Base-by-base conservation (phyloP, 805 yeast genomes). In the Teunomyces lycoperdinae region DNA sequence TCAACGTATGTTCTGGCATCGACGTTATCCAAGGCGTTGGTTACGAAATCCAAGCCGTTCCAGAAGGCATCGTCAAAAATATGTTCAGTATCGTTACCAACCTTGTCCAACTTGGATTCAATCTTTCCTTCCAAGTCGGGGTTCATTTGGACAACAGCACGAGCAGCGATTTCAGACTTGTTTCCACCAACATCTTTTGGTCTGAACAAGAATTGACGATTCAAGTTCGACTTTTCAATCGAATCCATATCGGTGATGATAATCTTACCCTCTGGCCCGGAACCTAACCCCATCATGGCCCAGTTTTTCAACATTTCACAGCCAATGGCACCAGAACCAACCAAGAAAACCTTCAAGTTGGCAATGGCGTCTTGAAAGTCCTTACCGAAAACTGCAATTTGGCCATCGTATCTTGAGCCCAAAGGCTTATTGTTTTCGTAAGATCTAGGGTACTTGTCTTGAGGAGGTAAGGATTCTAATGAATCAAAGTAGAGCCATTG, bases 1-100 rank as follows among this genome's bases (percentile, higher is more conserved):
- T 94, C 99, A 50, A 94, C 97, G 63, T 94, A 94, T 11, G 96
- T 87, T 76, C 99, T 85, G 17, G 99, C 99, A 56, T 94, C 99
- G 46, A 94, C 92, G 59, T 94, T 94, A 71, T 94, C 99, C 63
- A 94, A 78, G 16, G 99, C 99, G 64, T 94, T 94, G 28, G 97
- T 90, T 43, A 94, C 98, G 56, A 91, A 79, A 66, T 91, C 96
- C 46, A 94, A 76, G 9, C 71, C 63, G 49, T 74, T 73, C 99
- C 99, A 94, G 73, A 94, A 94, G 7, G 68, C 75, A 58, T 91
- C 95, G 63, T 89, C 76, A 62, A 89, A 94, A 24, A 89, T 80
- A 53, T 86, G 71, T 70, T 94, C 97, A 30, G 97, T 89, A 39
- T 94, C 99, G 5, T 87, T 75, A 27, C 97, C 97, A 48, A 94